phyloP scores from a whole-genome alignment of 1,284 basidiomycete species.

The Tylopilus sp. region DNA sequence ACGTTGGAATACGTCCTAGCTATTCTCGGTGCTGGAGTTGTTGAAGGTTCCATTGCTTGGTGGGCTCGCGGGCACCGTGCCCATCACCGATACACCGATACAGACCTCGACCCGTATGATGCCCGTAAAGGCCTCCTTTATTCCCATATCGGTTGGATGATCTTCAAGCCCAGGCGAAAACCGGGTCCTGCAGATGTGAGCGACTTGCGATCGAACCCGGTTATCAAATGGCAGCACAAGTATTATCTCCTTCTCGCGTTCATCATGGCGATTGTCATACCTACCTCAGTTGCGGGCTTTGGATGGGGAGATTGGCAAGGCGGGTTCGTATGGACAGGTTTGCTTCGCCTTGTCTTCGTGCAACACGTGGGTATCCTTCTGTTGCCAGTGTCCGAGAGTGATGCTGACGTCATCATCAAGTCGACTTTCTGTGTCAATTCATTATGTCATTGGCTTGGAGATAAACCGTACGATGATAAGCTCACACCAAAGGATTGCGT shows the following conservation, averaged over 20 bases:
- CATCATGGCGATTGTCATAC: constrained; percentile 79
- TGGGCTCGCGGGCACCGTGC: constrained; percentile 95
- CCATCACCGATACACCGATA: constrained; percentile 96
- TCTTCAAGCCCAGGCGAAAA: constrained; percentile 89
- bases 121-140: constrained; percentile 86
- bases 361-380: constrained; percentile 75
- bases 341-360: constrained; percentile 86
- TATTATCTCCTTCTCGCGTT: constrained; percentile 82
- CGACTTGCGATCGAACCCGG: constrained; percentile 81
- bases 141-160: constrained; percentile 94
- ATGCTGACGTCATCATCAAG: constrained; percentile 48
- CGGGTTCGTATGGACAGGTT: constrained; percentile 90
- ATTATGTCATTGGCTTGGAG: constrained; percentile 94
- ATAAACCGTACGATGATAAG: constrained; percentile 94
- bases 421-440: constrained; percentile 98
- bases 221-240: constrained; percentile 91
- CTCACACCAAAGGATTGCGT: constrained; percentile 93
- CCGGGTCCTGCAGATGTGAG: constrained; percentile 92
- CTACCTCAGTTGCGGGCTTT: constrained; percentile 82
- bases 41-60: constrained; percentile 94
- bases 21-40: constrained; percentile 85
- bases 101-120: constrained; percentile 94
- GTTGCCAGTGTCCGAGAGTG: neutral
- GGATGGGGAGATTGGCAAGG: constrained; percentile 89
- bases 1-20: constrained; percentile 86